Base-by-base conservation (phyloP, 306 rosid genomes). In the Casuarina glauca region DNA sequence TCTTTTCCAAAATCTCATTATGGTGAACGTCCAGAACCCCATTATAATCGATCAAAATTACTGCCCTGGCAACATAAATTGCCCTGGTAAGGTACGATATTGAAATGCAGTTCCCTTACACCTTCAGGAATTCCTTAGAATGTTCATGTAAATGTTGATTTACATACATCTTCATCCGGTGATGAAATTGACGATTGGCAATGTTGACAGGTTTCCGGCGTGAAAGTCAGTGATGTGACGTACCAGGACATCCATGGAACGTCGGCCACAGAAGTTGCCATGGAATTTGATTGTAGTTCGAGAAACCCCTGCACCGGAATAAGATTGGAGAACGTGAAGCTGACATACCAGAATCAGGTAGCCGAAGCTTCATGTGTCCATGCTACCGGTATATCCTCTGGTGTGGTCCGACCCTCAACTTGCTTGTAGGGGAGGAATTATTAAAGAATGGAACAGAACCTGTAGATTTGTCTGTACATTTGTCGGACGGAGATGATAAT, bases 41-140 rank as follows among this genome's bases (percentile, higher is more conserved):
- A 55, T 87, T 3, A 32, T 84, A 0, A 82, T 90, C 0, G 94
- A 90, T 68, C 91, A 87, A 86, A 78, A 88, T 17, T 90, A 90
- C 11, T 88, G 91, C 53, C 90, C 91, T 3, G 4, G 2, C 51
- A 48, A 81, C 1, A 53, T 74, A 17, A 69, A 58, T 50, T 90
- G 94, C 6, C 90, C 91, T 0, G 55, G 61, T 36, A 78, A 80
- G 86, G 93, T 88, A 60, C 15, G 75, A 26, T 44, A 16, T 0
- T 13, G 15, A 8, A 39, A 4, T 17, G 7, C 36, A 26, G 32
- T 26, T 26, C 32, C 32, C 1, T 26, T 26, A 26, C 32, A 26
- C 32, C 32, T 26, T 26, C 32, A 1, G 0, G 32, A 26, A 26
- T 0, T 26, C 32, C 1, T 26, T 26, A 0, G 32, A 26, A 26